Evolutionary conservation across 148 eudicot genomes (phyloP), one percentile per base, ranked within the genome.

Genomic region (Camellia lanceoleosa): DNA sequence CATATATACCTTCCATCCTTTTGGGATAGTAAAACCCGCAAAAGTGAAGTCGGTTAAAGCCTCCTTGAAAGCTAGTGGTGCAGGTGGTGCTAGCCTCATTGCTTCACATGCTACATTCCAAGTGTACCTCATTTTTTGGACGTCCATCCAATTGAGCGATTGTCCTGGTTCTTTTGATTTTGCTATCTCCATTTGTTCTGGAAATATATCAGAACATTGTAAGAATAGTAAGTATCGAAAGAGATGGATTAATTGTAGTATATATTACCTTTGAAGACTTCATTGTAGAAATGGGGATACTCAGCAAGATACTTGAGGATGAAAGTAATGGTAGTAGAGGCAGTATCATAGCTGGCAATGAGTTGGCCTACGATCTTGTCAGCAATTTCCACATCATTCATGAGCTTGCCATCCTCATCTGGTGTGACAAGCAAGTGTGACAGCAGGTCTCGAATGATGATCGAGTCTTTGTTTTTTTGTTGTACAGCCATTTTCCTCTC

Each of bases 261-360:
- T 1, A 7, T 44, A 42, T 16, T n/a, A 89, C 92, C 92, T 78
- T 72, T 79, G 7, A 84, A 68, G n/a, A 89, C 84, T 56, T 81
- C 78, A 12, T 86, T 80, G 71, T 89, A 88, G 52, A 88, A 66
- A 2, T 83, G 74, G 46, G 92, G 92, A 8, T 65, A 58, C 59
- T 90, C 81, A 0, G 81, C 92, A 3, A 90, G 87, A 59, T 66
- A 79, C 83, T 90, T 90, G 72, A 90, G 62, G 18, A 88, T 76
- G 66, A 86, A 42, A 5, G 92, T 88, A 51, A 90, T 81, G 30
- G 84, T 74, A 42, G 82, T 79, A 49, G 85, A 83, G 0, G 89
- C 82, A 44, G 88, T 90, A 82, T 90, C 89, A 72, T 88, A 87
- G 18, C 92, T 88, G 7, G 89, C 92, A 54, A 90, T 84, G 20